These are phyloP conservation scores for Haematococcus lacustris DNA, from an alignment of 139 green algal species.

Conservation along the genomic window DNA sequence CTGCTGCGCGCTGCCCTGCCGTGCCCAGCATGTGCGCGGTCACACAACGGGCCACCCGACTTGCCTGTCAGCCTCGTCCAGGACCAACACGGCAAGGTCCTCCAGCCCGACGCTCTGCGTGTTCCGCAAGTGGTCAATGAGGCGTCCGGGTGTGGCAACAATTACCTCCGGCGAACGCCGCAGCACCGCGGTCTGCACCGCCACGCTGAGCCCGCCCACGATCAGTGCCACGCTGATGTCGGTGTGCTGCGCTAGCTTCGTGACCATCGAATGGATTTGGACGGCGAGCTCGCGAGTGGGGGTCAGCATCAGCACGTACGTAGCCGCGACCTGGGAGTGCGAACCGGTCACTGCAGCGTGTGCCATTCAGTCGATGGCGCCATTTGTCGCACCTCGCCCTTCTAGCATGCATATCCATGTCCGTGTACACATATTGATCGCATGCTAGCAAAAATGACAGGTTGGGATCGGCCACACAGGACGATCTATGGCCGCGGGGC, in stretches of 20 bases:
- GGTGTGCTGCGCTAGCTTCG: conserved; percentile 89
- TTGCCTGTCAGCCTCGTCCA: conserved; percentile 89
- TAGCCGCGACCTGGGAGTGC: conserved; percentile 54
- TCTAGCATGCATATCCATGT: too few relatives aligned
- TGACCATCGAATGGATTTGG: conserved; percentile 76
- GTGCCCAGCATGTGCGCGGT: too few relatives aligned
- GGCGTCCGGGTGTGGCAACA: conserved; percentile 82
- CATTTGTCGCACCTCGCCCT: too few relatives aligned
- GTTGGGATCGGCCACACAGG: too few relatives aligned
- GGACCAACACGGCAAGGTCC: conserved; percentile 80
- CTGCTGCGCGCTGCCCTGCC: too few relatives aligned
- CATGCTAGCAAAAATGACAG: too few relatives aligned
- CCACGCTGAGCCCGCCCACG: conserved; percentile 82
- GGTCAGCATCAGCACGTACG: conserved; percentile 75
- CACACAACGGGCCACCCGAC: too few relatives aligned
- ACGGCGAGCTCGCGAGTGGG: conserved; percentile 88
- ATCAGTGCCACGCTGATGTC: conserved; percentile 82
- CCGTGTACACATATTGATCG: too few relatives aligned
- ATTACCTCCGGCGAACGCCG: conserved; percentile 76
- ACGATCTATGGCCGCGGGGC: too few relatives aligned
- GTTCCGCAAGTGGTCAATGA: conserved; percentile 96
- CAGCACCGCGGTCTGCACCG: conserved; percentile 75
- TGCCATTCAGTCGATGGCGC: too few relatives aligned
- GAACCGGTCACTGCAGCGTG: too few relatives aligned
- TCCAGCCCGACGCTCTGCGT: conserved; percentile 76